A percentile compares a stretch with the other conserved stretches of the same genome.
Conservation (phyloP, 2,329 filamentous ascomycete genomes). For the Chaetomium globosum region DNA sequence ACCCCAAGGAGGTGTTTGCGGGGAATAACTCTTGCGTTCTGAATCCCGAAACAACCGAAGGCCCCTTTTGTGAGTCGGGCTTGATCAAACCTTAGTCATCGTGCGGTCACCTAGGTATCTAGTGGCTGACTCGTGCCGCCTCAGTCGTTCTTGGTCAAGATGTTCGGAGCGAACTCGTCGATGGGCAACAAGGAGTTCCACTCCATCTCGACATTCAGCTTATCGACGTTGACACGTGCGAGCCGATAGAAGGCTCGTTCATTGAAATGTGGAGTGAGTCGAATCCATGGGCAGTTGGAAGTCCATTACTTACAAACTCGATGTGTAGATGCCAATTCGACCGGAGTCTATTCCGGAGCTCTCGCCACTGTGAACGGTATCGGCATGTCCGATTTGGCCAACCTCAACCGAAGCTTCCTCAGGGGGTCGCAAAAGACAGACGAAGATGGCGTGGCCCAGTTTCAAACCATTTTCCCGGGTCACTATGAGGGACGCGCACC, state of each 20-base stretch:
- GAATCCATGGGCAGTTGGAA: too few species aligned
- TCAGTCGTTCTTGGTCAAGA: slow-evolving; percentile 5
- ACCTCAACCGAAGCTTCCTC: slow-evolving; percentile 1
- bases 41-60: slow-evolving; percentile 11
- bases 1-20: slow-evolving; percentile 3
- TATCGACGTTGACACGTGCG: slow-evolving; percentile 16
- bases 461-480: slow-evolving; percentile 15
- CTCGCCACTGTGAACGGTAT: neutral
- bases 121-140: neutral
- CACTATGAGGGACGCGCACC: slow-evolving; percentile 18
- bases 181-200: slow-evolving; percentile 6
- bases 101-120: neutral
- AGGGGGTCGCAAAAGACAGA: slow-evolving; percentile 12
- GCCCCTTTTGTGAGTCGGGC: slow-evolving; percentile 7
- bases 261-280: slow-evolving; percentile 19
- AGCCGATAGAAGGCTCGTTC: slow-evolving; percentile 2
- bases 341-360: slow-evolving; percentile 2
- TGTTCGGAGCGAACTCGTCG: slow-evolving; percentile 6
- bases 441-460: slow-evolving; percentile 11
- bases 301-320: neutral
- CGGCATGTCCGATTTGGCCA: neutral
- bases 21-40: slow-evolving; percentile 13
- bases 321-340: slow-evolving; percentile 14
- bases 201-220: slow-evolving; percentile 12
- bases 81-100: neutral